These are phyloP conservation scores for Abrus precatorius DNA, from an alignment of 306 rosid species.

Conservation along the genomic window DNA sequence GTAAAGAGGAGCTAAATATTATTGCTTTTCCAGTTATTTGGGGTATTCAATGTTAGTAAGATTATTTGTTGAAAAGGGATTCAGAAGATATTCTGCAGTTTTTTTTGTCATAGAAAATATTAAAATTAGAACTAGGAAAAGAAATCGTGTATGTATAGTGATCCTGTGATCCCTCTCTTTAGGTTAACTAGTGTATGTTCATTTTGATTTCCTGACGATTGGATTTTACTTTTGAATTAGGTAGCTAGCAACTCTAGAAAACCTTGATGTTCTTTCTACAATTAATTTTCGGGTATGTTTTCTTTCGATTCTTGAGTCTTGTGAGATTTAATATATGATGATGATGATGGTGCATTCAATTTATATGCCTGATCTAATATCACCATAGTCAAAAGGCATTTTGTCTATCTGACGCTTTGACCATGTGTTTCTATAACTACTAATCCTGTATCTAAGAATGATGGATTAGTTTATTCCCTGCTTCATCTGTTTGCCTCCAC, in stretches of 20 bases:
- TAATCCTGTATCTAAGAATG: constrained; percentile 35
- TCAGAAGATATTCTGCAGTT: not conserved
- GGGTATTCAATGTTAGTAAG: not conserved
- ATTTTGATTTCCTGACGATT: constrained; percentile 49
- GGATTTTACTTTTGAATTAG: constrained; percentile 57
- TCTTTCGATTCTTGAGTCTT: constrained; percentile 45
- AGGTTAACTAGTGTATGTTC: constrained; percentile 32
- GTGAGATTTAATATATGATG: constrained; percentile 20
- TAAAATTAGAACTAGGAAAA: not conserved
- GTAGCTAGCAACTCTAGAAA: constrained; percentile 55
- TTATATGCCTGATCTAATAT: not conserved
- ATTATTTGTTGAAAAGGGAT: not conserved
- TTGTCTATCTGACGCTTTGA: constrained; percentile 28
- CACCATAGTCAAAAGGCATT: not conserved
- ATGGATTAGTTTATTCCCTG: constrained; percentile 38
- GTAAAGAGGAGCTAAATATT: not conserved
- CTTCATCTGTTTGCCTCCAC: constrained; percentile 5
- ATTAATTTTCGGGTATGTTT: constrained; percentile 57
- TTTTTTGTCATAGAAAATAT: not conserved
- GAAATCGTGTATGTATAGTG: not conserved
- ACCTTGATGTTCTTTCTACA: constrained; percentile 57
- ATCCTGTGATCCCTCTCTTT: constrained; percentile 8
- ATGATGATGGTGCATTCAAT: not conserved
- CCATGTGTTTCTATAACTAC: constrained; percentile 2
- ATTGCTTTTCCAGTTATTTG: not conserved